Evolutionary conservation across 352 stramenopile species (phyloP).

Genomic region (Plasmopara muralis): DNA sequence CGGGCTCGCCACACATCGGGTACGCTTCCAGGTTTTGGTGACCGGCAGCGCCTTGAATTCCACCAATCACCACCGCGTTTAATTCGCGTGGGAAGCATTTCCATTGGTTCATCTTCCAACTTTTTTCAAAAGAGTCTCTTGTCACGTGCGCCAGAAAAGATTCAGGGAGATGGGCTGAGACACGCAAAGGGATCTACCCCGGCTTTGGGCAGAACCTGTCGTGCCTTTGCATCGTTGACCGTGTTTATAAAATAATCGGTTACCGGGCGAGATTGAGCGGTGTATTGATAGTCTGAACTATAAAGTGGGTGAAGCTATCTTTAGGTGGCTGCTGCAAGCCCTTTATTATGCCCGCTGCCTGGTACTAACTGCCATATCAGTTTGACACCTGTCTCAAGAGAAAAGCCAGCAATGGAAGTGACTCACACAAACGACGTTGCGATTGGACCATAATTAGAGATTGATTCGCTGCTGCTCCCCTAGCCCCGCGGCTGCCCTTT

Average conservation of each 20-base stretch:
- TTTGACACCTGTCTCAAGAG: conserved; percentile 25
- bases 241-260: neutral
- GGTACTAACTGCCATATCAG: conserved; percentile 9
- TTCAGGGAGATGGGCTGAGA: conserved; percentile 20
- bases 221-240: conserved; percentile 16
- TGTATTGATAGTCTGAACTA: neutral
- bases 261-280: neutral
- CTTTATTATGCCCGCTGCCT: neutral
- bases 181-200: conserved; percentile 24
- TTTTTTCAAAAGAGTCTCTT: conserved; percentile 14
- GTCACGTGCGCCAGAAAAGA: conserved; percentile 22
- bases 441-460: neutral
- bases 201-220: conserved; percentile 6
- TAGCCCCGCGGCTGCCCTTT: conserved; percentile 23
- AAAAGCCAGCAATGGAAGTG: conserved; percentile 11
- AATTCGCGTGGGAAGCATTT: conserved; percentile 1
- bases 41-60: conserved; percentile 9
- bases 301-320: conserved; percentile 2
- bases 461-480: conserved; percentile 20
- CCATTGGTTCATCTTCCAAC: conserved; percentile 26
- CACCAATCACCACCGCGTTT: conserved; percentile 7
- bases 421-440: conserved; percentile 10
- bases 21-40: conserved; percentile 3
- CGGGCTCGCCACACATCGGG: conserved; percentile 14
- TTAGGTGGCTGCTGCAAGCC: neutral